Evolutionary conservation across 176 grass and related monocot species (phyloP).

Genomic region (Leersia perrieri): DNA sequence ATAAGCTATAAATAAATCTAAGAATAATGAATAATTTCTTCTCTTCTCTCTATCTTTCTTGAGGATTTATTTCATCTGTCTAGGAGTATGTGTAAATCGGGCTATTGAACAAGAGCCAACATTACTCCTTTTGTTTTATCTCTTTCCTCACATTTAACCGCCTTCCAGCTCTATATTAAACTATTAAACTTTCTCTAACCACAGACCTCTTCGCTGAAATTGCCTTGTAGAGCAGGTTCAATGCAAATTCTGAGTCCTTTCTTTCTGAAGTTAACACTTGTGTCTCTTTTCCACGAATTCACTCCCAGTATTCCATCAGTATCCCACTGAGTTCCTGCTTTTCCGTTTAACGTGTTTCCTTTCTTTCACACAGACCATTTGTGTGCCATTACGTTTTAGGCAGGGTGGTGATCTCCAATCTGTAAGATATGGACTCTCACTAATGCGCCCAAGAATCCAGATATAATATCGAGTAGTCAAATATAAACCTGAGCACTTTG

Average conservation of each 20-base stretch:
- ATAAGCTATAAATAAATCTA: too few species aligned
- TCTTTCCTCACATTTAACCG: too few species aligned
- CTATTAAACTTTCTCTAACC: too few species aligned
- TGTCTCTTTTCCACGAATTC: not conserved
- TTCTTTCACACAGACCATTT: not conserved
- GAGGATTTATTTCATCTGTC: too few species aligned
- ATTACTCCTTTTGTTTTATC: too few species aligned
- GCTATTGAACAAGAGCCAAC: too few species aligned
- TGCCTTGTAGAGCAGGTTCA: not conserved
- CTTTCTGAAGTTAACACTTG: not conserved
- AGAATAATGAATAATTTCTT: too few species aligned
- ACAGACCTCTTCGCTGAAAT: not conserved
- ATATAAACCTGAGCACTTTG: conserved; percentile 2
- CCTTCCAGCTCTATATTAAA: too few species aligned
- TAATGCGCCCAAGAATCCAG: not conserved
- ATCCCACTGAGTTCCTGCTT: not conserved
- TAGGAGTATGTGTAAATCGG: too few species aligned
- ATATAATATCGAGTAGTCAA: conserved; percentile 2
- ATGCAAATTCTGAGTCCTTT: not conserved
- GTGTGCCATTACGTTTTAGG: not conserved
- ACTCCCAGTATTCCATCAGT: too few species aligned
- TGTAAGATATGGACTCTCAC: not conserved
- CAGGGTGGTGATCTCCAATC: conserved; percentile 10
- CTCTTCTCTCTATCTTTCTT: too few species aligned
- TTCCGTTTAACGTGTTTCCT: not conserved